phyloP scores from a whole-genome alignment of 129 eudicot genomes.

The Sambucus nigra region DNA sequence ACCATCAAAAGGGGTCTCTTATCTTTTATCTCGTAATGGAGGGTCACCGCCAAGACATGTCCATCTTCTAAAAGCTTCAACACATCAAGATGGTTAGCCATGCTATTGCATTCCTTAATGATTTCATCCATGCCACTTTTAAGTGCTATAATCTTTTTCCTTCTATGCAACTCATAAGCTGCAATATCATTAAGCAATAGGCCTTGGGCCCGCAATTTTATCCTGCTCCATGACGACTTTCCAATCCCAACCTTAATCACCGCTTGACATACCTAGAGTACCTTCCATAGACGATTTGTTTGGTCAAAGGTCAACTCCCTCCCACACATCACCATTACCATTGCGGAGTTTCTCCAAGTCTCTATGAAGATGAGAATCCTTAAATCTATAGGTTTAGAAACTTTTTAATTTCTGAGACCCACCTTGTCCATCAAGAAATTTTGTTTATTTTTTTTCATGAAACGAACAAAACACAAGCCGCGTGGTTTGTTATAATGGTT shows the following conservation, averaged over 20 bases:
- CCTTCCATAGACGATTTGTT: conserved; percentile 83
- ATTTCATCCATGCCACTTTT: conserved; percentile 86
- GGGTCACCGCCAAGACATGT: conserved; percentile 67
- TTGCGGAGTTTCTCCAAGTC: conserved; percentile 64
- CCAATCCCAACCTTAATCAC: conserved; percentile 55
- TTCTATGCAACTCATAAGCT: conserved; percentile 68
- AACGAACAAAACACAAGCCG: conserved; percentile 83
- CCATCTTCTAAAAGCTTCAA: conserved; percentile 93
- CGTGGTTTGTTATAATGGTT: conserved; percentile 48
- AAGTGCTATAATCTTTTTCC: conserved; percentile 66
- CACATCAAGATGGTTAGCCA: conserved; percentile 85
- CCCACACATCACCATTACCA: conserved; percentile 83
- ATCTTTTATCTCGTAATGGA: conserved; percentile 73
- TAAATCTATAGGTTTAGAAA: conserved; percentile 64
- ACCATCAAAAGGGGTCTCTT: conserved; percentile 23
- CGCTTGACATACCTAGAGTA: conserved; percentile 82
- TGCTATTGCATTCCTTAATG: conserved; percentile 72
- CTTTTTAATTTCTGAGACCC: conserved; percentile 60
- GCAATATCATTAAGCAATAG: conserved; percentile 68
- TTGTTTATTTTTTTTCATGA: conserved; percentile 79
- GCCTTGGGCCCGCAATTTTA: conserved; percentile 69
- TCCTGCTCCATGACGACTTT: conserved; percentile 66
- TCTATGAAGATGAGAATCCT: conserved; percentile 63
- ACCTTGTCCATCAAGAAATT: conserved; percentile 80
- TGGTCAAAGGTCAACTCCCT: conserved; percentile 70